Base-by-base conservation (phyloP, 345 rosid genomes). In the Chamaenerion angustifolium region DNA sequence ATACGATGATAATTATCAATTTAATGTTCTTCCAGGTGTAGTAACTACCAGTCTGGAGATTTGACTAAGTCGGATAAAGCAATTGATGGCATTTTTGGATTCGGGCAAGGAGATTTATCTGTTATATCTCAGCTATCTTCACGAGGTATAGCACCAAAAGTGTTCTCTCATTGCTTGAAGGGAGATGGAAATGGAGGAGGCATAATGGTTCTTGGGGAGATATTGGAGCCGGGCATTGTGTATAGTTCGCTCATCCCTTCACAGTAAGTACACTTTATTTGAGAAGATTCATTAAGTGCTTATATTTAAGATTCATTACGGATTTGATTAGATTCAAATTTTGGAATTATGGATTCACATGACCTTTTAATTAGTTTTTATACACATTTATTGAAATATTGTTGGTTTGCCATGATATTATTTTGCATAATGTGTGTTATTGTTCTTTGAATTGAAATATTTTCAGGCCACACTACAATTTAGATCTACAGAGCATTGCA, bases 31-130 rank as follows among this genome's bases (percentile, higher is more conserved):
- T n/a, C n/a, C 71, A 93, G 99, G 62, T 93, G 99, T 74, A 88
- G 99, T 78, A 81, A 78, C 31, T 65, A 67, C 64, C 97, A 88
- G 54, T 76, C 83, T 2, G 97, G 97, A 42, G 95, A 85, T 67
- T 66, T 93, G 76, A 73, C 79, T 42, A 88, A 77, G 63, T 67
- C 94, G 44, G 94, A 85, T 8, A 88, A 88, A 78, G 95, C 97
- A 18, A 85, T 93, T 13, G 99, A 93, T 76, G 97, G 99, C 53
- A 93, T 93, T 56, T 78, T 93, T 64, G 99, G 99, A n/a, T 93
- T 88, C 50, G 99, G 99, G 53, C 90, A 58, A 59, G 95, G 90
- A 27, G 77, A 64, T 43, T 58, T 85, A 57, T 93, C 97, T 42
- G 80, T 88, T 46, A 62, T 93, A 68, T 85, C 97, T n/a, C 99